Evolutionary conservation across 1,284 basidiomycete genomes (phyloP), one percentile per base, ranked within the genome.

Genomic region (Ganoderma lingzhi): DNA sequence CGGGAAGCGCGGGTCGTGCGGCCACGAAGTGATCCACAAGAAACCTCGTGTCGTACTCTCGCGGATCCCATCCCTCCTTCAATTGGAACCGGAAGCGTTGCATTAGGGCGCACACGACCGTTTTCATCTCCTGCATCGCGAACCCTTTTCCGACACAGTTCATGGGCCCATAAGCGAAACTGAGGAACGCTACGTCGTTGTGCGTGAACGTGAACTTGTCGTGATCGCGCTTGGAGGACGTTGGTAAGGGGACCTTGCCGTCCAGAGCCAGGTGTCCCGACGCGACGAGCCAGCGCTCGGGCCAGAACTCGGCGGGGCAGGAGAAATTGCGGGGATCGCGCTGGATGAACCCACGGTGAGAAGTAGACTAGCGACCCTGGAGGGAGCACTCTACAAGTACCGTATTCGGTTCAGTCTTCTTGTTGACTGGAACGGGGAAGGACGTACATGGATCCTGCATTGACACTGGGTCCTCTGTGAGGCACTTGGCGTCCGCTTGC

Each of bases 401-500:
- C 10, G 30, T 10, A 55, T 35, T 35, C 14, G 23, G 17, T 42
- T 35, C 2, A 19, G 9, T 6, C 32, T 41, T 19, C 2, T 12
- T 35, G 44, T n/a, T 6, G 17, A 19, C 19, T 14, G n/a, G 12
- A 28, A 6, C 28, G 23, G 39, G 39, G 39, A 41, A 30, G 59
- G 17, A 68, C 79, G 68, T 63, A 82, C 80, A 76, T 67, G 19
- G 63, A 72, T 32, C 76, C 78, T n/a, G 79, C 35, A 15, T 72
- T 53, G 45, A 67, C 74, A 35, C 69, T 64, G n/a, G 74, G 75
- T n/a, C 64, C 70, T 6, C 75, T 76, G 17, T 42, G 55, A 6
- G 67, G 71, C 0, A 79, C 81, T 30, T 82, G 80, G 56, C 90
- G 84, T 63, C 87, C 85, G 44, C 86, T 83, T 51, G 84, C 84